phyloP scores from a whole-genome alignment of 257 asterid species.

The Nyctanthes arbortristis region DNA sequence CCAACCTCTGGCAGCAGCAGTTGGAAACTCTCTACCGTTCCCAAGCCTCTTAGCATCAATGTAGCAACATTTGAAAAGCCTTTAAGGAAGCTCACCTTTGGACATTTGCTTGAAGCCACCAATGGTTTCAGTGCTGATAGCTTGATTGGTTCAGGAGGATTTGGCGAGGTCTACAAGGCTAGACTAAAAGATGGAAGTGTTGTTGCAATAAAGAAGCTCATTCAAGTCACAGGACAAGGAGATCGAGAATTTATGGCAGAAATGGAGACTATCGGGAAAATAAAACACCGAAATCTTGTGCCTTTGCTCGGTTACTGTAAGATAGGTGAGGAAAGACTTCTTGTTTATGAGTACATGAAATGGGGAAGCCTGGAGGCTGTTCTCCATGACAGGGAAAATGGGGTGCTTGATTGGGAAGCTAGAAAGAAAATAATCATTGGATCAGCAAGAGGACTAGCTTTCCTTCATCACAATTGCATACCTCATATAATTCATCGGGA shows the following conservation, averaged over 20 bases:
- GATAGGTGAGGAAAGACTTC: constrained; percentile 88
- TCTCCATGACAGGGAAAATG: constrained; percentile 56
- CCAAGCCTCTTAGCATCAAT: constrained; percentile 90
- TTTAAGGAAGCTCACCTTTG: constrained; percentile 80
- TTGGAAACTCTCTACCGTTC: constrained; percentile 88
- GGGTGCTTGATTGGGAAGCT: constrained; percentile 68
- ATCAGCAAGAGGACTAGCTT: constrained; percentile 88
- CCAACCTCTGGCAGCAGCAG: constrained; percentile 89
- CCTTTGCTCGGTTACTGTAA: constrained; percentile 86
- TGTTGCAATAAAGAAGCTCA: constrained; percentile 90
- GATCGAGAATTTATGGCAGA: constrained; percentile 97
- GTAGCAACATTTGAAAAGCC: constrained; percentile 95
- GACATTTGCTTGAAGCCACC: constrained; percentile 84
- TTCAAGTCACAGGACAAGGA: constrained; percentile 84
- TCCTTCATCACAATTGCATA: constrained; percentile 95
- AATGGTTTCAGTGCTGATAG: constrained; percentile 83
- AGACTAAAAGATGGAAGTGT: constrained; percentile 65
- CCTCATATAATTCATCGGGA: constrained; percentile 97
- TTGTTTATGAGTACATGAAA: constrained; percentile 88
- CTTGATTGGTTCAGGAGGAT: constrained; percentile 94
- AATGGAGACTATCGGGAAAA: constrained; percentile 96
- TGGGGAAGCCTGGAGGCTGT: constrained; percentile 89
- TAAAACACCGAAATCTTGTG: constrained; percentile 86
- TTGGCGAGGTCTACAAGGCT: constrained; percentile 96
- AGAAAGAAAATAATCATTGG: constrained; percentile 83